Base-by-base conservation (phyloP, 441 rosid species). In the Lagerstroemia fauriei region DNA sequence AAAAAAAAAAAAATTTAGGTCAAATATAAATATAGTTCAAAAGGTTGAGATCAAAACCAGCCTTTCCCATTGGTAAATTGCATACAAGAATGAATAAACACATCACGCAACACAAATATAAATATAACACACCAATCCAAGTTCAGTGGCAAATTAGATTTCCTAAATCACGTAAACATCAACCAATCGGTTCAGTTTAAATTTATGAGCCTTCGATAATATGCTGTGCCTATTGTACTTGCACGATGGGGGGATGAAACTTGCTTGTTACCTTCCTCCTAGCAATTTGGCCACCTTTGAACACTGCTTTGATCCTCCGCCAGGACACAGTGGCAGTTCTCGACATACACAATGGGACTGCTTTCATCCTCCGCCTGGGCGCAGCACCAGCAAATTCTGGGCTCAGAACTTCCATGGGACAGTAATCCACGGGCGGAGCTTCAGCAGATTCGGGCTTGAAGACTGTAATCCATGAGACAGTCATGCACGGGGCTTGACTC, bases 231-330 rank as follows among this genome's bases (percentile, higher is more conserved):
- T 11, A 66, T 16, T 66, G 3, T 12, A 66, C 41, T 22, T 66
- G 71, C 71, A 29, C 71, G 38, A 66, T 66, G 29, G 38, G 29
- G 17, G 38, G 34, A 66, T 20, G 71, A 14, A 66, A 38, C 71
- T 66, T 29, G 13, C 29, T 66, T 66, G 99, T 98, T 16, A 98
- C 98, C 91, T 92, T 94, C 91, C 91, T 95, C 80, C 98, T 90
- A 50, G 94, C 88, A 86, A 94, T 95, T 94, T 95, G 90, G 4
- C 99, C 99, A 98, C 99, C 95, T 85, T 96, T 92, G 95, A 96
- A 93, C 17, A 98, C 99, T 10, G 99, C 99, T 87, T 96, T 96
- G 87, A 96, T 92, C 93, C 95, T 96, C 82, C 95, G 90, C 99
- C 99, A 66, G 29, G 71, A 96, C 7, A 98, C 96, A n/a, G 93